Percentiles rank a stretch among this genome's conserved stretches.
Conservation (phyloP, 2,329 filamentous ascomycete genomes). For the Pyrenophora seminiperda region DNA sequence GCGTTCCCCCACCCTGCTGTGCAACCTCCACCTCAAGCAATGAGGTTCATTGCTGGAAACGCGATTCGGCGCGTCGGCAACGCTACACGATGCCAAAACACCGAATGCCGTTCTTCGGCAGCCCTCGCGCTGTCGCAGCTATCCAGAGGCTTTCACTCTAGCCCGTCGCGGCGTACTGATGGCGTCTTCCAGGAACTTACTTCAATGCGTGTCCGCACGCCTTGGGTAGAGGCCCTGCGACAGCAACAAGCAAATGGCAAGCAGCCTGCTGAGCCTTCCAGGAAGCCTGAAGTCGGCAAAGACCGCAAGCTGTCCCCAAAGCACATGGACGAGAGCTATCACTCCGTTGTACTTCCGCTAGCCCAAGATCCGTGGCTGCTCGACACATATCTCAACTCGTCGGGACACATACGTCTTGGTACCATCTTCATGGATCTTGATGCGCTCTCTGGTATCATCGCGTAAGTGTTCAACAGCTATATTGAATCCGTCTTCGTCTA, state of each 20-base stretch:
- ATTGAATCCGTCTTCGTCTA: slow-evolving; percentile 37
- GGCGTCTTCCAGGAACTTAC: slow-evolving; percentile 64
- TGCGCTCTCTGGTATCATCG: slow-evolving; percentile 75
- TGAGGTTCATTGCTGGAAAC: slow-evolving; percentile 28
- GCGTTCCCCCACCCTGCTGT: slow-evolving; percentile 8
- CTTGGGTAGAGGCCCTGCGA: slow-evolving; percentile 69
- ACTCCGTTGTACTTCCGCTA: slow-evolving; percentile 70
- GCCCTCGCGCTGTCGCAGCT: background rate
- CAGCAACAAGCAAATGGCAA: slow-evolving; percentile 53
- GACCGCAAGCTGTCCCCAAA: slow-evolving; percentile 67
- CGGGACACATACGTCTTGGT: slow-evolving; percentile 73
- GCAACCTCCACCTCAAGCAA: slow-evolving; percentile 19
- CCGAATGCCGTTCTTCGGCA: background rate
- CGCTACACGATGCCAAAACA: slow-evolving; percentile 10
- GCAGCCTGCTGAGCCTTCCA: slow-evolving; percentile 37
- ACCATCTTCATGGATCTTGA: slow-evolving; percentile 81
- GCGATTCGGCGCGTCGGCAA: slow-evolving; percentile 25
- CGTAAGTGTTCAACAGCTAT: slow-evolving; percentile 63
- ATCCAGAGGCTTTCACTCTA: slow-evolving; percentile 33
- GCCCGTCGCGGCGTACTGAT: slow-evolving; percentile 51
- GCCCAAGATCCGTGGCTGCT: slow-evolving; percentile 76
- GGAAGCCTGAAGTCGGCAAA: slow-evolving; percentile 43
- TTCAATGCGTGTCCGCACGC: slow-evolving; percentile 58
- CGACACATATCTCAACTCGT: slow-evolving; percentile 77
- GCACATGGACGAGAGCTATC: slow-evolving; percentile 73